Evolutionary conservation across 2,329 filamentous ascomycete species (phyloP), one percentile per base, ranked within the genome.

Genomic region (Penicillium olsonii): DNA sequence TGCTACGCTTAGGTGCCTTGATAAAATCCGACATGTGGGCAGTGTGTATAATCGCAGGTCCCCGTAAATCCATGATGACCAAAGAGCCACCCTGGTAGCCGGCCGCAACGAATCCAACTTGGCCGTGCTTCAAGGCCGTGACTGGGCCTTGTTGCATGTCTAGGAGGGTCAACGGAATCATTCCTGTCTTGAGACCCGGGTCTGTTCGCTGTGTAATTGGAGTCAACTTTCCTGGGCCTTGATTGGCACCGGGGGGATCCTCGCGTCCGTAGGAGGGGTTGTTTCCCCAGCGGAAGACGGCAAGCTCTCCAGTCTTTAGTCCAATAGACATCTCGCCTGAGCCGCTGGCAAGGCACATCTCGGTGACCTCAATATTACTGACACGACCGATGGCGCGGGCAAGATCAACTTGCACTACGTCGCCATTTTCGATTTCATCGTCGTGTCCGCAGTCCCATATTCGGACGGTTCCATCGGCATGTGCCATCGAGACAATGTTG

Each of bases 371-470:
- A 11, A 96, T 78, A 55, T 89, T 83, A 3, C 90, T 84, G 52
- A 82, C 87, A n/a, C 90, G 84, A 44, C 87, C 88, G 4, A 97
- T 77, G 2, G 92, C 89, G 55, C 90, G 82, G 6, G 88, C 87
- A 31, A 97, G 78, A 63, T 99, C 92, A 5, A 95, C 84, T 72
- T 99, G 92, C 19, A 97, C 75, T 45, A 90, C 80, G 4, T 79
- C 78, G 11, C 84, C 80, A 62, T 97, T 97, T 69, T 99, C 94
- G 42, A 99, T 88, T 63, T 96, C 90, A 65, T 99, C 94, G 12
- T 84, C 88, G 63, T 95, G 88, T 0, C 94, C 94, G 17, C 87
- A 84, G 70, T 99, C 94, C 91, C 92, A 99, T 6, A 97, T 77
- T 26, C 92, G 81, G n/a, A 99, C 78, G 0, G 88, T 95, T 45